Base-by-base conservation (phyloP, 352 stramenopile species). In the Saprolegnia parasitica region DNA sequence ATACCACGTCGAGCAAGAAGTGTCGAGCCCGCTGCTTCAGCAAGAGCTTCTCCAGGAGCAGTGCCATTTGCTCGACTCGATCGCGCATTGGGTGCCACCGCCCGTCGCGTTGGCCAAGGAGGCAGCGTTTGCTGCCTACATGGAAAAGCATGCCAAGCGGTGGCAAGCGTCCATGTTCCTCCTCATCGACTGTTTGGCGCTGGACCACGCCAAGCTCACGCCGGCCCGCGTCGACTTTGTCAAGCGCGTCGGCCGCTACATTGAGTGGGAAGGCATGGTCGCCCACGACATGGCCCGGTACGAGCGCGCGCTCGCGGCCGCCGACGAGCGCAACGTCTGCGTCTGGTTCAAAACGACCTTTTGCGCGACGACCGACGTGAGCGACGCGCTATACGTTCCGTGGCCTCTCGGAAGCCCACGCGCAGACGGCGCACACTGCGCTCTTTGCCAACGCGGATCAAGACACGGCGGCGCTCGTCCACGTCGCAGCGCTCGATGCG, bases 1-100 rank as follows among this genome's bases (percentile, higher is more conserved):
- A 58, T 94, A 94, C 74, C 86, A 91, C 73, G 80, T 94, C 18
- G 86, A 94, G 60, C 86, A 94, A 71, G 86, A 94, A 63, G 83
- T 94, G 20, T 73, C 80, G 16, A 74, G 84, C 65, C 72, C 83
- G 58, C 71, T 86, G 35, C 76, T 91, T 20, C 82, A 78, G n/a
- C 57, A 82, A 54, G 79, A 74, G 11, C 71, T 93, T 5, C 75
- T 86, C 39, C 74, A 77, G 11, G 81, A 91, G 72, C 81, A 93
- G 71, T 83, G 77, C 76, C 67, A 65, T 10, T 65, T 93, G 46
- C 68, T 91, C 9, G 74, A 76, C 55, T 75, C 84, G 35, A 88
- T 93, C 29, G 81, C 2, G 26, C 40, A 16, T 45, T 15, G 18
- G 39, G 6, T 0, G 26, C 35, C 24, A 56, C 71, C 24, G 26